A percentile compares a stretch with the other conserved stretches of the same genome.
Evolutionary conservation across 1,139 yeast genomes (phyloP).

Genomic region (Cylindricascospora bacillispora): DNA sequence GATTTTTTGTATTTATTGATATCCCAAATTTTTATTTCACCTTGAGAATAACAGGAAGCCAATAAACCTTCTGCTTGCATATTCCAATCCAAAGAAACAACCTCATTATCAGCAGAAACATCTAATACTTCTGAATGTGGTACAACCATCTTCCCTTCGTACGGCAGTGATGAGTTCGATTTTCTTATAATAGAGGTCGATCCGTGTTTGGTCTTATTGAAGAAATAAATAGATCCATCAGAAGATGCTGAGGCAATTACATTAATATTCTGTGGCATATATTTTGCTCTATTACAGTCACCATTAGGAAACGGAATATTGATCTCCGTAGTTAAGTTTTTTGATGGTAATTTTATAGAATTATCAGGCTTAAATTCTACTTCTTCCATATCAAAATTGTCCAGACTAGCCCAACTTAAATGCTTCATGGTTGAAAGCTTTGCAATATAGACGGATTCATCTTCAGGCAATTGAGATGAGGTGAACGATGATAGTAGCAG

Average conservation of each 20-base stretch:
- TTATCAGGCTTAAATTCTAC: constrained; percentile 26
- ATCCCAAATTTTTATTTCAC: constrained; percentile 44
- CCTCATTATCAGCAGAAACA: constrained; percentile 12
- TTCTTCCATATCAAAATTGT: constrained; percentile 26
- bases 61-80: constrained; percentile 37
- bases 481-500: constrained; percentile 24
- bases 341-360: constrained; percentile 20
- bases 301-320: constrained; percentile 25
- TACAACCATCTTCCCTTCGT: constrained; percentile 9
- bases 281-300: constrained; percentile 66
- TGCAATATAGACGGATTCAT: constrained; percentile 22
- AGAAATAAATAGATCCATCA: constrained; percentile 56
- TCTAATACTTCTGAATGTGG: constrained; percentile 5
- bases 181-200: constrained; percentile 10
- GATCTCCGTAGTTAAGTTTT: constrained; percentile 18
- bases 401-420: constrained; percentile 23
- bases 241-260: constrained; percentile 69
- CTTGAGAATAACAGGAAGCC: constrained; percentile 48
- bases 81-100: constrained; percentile 37
- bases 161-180: constrained; percentile 3
- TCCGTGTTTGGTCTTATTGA: constrained; percentile 39
- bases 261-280: constrained; percentile 62
- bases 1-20: constrained; percentile 23
- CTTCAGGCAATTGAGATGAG: constrained; percentile 25
- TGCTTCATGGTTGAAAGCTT: constrained; percentile 22